Evolutionary conservation across 2,329 filamentous ascomycete species (phyloP).

Genomic region (Hymenoscyphus scutula): DNA sequence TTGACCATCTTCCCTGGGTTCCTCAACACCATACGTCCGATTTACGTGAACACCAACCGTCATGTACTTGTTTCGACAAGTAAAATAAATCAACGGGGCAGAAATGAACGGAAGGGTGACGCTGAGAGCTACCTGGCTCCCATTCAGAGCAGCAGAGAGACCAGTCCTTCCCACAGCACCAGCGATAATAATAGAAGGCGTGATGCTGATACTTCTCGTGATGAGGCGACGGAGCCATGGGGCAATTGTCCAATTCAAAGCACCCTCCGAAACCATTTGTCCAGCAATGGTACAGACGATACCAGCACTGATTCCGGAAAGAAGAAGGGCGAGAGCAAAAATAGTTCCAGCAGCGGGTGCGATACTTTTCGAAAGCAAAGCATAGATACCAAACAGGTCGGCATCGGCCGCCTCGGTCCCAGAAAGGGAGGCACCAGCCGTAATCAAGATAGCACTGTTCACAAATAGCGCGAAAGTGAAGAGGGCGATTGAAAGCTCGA

Average conservation of each 20-base stretch:
- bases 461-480: constrained; percentile 84
- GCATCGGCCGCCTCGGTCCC: constrained; percentile 58
- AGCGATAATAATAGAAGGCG: constrained; percentile 79
- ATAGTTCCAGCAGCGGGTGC: constrained; percentile 74
- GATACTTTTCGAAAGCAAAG: constrained; percentile 64
- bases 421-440: constrained; percentile 71
- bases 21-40: constrained; percentile 17
- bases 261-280: constrained; percentile 85
- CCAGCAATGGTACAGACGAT: constrained; percentile 88
- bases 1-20: constrained; percentile 31
- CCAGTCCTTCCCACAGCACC: constrained; percentile 71
- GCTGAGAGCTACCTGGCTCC: constrained; percentile 73
- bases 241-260: constrained; percentile 68
- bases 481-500: constrained; percentile 68
- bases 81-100: constrained; percentile 82
- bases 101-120: constrained; percentile 80
- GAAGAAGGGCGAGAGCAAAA: constrained; percentile 78
- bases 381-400: constrained; percentile 81
- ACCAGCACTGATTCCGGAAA: constrained; percentile 77
- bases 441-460: constrained; percentile 78
- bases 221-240: constrained; percentile 79
- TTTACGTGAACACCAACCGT: constrained; percentile 40
- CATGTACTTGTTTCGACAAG: constrained; percentile 77
- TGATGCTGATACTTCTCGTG: constrained; percentile 77
- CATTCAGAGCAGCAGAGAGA: constrained; percentile 69